Evolutionary conservation across 371 early-diverging fungal species (phyloP).

Genomic region (Rozella allomycis): DNA sequence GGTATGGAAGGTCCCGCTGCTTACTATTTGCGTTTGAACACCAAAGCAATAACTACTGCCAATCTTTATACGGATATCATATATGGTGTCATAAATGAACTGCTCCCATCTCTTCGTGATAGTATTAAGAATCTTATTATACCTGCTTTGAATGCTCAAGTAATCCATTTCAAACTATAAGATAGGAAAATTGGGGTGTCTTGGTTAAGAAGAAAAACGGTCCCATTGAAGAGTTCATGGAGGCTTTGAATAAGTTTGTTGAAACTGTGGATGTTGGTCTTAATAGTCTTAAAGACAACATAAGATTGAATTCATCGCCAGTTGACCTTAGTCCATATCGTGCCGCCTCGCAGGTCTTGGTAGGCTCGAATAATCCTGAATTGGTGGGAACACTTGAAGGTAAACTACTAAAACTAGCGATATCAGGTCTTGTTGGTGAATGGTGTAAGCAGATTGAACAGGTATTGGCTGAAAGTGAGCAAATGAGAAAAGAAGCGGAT

Average conservation of each 20-base stretch:
- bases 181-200: conserved; percentile 32
- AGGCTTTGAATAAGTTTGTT: conserved; percentile 25
- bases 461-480: conserved; percentile 34
- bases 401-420: conserved; percentile 4
- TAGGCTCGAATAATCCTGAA: conserved; percentile 29
- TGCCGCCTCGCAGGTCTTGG: conserved; percentile 22
- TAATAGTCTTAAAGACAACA: conserved; percentile 28
- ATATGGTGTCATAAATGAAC: conserved; percentile 18
- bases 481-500: conserved; percentile 41
- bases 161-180: conserved; percentile 2
- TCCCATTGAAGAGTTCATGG: conserved; percentile 21
- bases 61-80: conserved; percentile 22
- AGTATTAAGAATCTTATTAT: conserved; percentile 30
- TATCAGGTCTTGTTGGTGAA: conserved; percentile 18
- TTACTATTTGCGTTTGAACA: background rate
- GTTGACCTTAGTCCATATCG: conserved; percentile 27
- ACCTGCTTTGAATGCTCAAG: conserved; percentile 29
- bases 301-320: conserved; percentile 16
- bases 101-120: conserved; percentile 24
- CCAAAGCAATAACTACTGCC: conserved; percentile 23
- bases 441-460: conserved; percentile 43
- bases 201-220: conserved; percentile 18
- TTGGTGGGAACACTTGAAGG: conserved; percentile 26
- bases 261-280: conserved; percentile 30
- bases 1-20: conserved; percentile 15